Evolutionary conservation across 257 asterid species (phyloP).

Genomic region (Forsythia viridissima): DNA sequence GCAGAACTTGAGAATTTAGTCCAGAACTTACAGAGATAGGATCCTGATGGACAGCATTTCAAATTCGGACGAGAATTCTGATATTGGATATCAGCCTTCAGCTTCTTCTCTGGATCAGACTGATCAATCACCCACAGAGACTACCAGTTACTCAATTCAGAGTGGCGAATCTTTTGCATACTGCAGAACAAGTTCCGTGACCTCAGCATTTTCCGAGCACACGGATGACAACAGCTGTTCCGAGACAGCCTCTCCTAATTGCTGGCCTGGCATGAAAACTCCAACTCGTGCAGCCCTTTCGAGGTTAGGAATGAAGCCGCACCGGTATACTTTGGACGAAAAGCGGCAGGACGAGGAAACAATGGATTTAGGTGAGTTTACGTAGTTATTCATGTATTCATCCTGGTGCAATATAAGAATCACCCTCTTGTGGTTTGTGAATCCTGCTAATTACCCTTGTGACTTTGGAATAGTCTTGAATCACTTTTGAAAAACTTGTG

Average conservation of each 20-base stretch:
- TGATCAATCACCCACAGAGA: slow-evolving; percentile 54
- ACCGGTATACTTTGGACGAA: slow-evolving; percentile 40
- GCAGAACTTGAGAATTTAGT: slow-evolving; percentile 1
- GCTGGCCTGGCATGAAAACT: slow-evolving; percentile 80
- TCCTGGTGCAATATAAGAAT: not conserved
- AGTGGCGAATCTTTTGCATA: slow-evolving; percentile 64
- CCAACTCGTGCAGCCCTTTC: slow-evolving; percentile 69
- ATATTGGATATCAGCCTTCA: slow-evolving; percentile 54
- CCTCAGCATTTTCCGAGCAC: slow-evolving; percentile 61
- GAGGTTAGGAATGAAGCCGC: slow-evolving; percentile 69
- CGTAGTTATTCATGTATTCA: not conserved
- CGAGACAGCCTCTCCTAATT: slow-evolving; percentile 58
- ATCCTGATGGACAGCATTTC: slow-evolving; percentile 40
- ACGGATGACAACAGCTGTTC: slow-evolving; percentile 62
- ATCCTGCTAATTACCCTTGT: not conserved
- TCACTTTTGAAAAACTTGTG: not conserved
- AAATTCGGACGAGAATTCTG: slow-evolving; percentile 53
- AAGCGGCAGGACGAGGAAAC: slow-evolving; percentile 29
- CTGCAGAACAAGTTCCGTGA: slow-evolving; percentile 68
- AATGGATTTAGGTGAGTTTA: slow-evolving; percentile 59
- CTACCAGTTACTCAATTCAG: slow-evolving; percentile 39
- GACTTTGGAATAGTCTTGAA: not conserved
- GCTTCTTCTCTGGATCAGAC: slow-evolving; percentile 49
- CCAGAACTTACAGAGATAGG: not conserved
- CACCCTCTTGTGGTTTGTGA: not conserved